phyloP scores from a whole-genome alignment of 169 alveolate species.

The Eimeria acervulina region DNA sequence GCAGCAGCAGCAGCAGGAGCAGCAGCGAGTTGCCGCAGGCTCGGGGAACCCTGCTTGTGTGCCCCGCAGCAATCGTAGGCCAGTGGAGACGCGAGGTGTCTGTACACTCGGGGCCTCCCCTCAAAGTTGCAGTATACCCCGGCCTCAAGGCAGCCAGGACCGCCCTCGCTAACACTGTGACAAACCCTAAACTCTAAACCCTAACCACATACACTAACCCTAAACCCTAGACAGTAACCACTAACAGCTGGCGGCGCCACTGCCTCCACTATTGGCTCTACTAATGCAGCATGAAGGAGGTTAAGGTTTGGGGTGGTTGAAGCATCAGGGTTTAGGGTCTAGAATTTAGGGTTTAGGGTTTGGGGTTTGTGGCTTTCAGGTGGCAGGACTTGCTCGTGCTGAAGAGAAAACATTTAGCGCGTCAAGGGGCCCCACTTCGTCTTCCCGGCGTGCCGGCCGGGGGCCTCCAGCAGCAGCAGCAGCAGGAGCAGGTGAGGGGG shows the following conservation, averaged over 20 bases:
- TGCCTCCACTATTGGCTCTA: neutral
- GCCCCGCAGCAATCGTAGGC: slow-evolving; percentile 82
- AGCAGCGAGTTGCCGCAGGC: slow-evolving; percentile 34
- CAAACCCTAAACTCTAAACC: neutral
- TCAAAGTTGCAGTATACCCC: slow-evolving; percentile 50
- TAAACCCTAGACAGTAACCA: neutral
- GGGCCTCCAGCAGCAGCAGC: slow-evolving; percentile 22
- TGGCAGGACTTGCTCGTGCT: slow-evolving; percentile 17
- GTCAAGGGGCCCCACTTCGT: neutral
- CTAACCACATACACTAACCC: too few relatives aligned
- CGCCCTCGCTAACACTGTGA: slow-evolving; percentile 21
- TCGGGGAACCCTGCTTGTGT: slow-evolving; percentile 79
- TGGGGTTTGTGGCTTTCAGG: slow-evolving; percentile 22
- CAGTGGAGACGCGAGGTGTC: slow-evolving; percentile 85
- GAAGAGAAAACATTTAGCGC: neutral
- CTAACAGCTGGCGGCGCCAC: neutral
- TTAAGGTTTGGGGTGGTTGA: neutral
- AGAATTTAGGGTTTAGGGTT: neutral
- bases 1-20: neutral
- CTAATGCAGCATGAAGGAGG: neutral
- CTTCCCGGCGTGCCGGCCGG: neutral
- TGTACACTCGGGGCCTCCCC: slow-evolving; percentile 12
- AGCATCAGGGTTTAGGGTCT: too few relatives aligned
- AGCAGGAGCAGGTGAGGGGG: slow-evolving; percentile 32
- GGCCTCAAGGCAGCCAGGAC: slow-evolving; percentile 77